Evolutionary conservation across 768 basidiomycete species (phyloP).

Genomic region (Boletus rubescentipes): DNA sequence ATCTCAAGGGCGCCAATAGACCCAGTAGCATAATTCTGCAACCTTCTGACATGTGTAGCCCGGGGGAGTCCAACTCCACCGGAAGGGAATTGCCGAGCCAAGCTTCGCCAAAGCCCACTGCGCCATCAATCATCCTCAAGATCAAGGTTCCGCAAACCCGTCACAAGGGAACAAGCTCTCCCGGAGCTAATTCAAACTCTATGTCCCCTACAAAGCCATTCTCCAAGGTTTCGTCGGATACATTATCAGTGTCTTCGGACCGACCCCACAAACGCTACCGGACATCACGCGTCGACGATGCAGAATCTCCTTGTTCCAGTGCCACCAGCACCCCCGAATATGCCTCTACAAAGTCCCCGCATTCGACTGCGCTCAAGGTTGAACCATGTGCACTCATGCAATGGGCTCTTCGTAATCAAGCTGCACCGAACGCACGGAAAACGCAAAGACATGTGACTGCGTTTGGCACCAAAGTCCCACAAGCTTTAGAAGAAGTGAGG

Average conservation of each 20-base stretch:
- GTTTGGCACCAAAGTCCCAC: slow-evolving; percentile 60
- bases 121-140: slow-evolving; percentile 33
- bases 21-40: slow-evolving; percentile 12
- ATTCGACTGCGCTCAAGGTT: slow-evolving; percentile 14
- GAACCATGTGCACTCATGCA: slow-evolving; percentile 43
- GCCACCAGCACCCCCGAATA: slow-evolving; percentile 17
- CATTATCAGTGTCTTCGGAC: slow-evolving; percentile 28
- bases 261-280: slow-evolving; percentile 32
- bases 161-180: slow-evolving; percentile 22
- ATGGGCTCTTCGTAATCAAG: slow-evolving; percentile 49
- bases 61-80: slow-evolving; percentile 14
- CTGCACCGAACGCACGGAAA: slow-evolving; percentile 44
- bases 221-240: slow-evolving; percentile 32
- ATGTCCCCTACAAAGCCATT: slow-evolving; percentile 26
- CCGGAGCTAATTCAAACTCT: slow-evolving; percentile 13
- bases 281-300: slow-evolving; percentile 15
- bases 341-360: slow-evolving; percentile 4
- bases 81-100: slow-evolving; percentile 9
- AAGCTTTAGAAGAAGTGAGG: slow-evolving; percentile 43
- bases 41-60: slow-evolving; percentile 15
- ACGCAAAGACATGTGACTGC: slow-evolving; percentile 54
- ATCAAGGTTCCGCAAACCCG: slow-evolving; percentile 34
- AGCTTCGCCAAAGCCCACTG: slow-evolving; percentile 16
- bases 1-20: slow-evolving; percentile 27
- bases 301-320: slow-evolving; percentile 27